These are phyloP conservation scores for Begonia peltatifolia DNA, from an alignment of 306 rosid species.

Conservation along the genomic window DNA sequence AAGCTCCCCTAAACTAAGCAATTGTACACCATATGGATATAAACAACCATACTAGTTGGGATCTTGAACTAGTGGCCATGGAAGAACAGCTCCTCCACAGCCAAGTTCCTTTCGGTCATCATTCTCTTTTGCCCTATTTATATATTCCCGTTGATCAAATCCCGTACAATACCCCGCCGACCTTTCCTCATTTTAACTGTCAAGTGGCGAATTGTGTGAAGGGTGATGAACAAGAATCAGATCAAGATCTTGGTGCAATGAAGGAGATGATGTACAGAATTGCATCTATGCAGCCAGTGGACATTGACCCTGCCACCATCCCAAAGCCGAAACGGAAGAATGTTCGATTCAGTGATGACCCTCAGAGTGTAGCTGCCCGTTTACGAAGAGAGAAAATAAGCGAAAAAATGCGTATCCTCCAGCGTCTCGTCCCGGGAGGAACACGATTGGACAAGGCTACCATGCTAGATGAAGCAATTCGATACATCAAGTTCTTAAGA, in stretches of 20 bases:
- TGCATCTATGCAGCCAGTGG: slow-evolving; percentile 91
- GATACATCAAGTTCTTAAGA: slow-evolving; percentile 83
- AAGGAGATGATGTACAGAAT: slow-evolving; percentile 98
- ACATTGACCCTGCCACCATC: slow-evolving; percentile 70
- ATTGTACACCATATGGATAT: not conserved
- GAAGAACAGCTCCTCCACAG: not conserved
- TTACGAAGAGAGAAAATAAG: slow-evolving; percentile 84
- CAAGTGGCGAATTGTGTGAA: not conserved
- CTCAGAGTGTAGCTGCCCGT: slow-evolving; percentile 87
- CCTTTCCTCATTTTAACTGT: not conserved
- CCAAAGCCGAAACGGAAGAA: slow-evolving; percentile 64
- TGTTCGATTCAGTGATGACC: slow-evolving; percentile 89
- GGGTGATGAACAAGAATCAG: slow-evolving; percentile 4
- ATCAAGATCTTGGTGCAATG: slow-evolving; percentile 71
- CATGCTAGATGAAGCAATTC: slow-evolving; percentile 88
- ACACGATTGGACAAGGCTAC: slow-evolving; percentile 94
- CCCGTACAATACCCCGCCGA: not conserved
- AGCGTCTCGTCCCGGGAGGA: slow-evolving; percentile 89
- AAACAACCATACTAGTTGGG: not conserved
- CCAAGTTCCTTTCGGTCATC: not conserved
- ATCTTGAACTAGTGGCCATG: not conserved
- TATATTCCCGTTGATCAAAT: not conserved
- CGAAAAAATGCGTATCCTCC: slow-evolving; percentile 76
- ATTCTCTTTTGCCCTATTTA: not conserved
- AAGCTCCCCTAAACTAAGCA: not conserved